Evolutionary conservation across 305 asterid species (phyloP), one percentile per base, ranked within the genome.

Genomic region (Solanum hybrid): DNA sequence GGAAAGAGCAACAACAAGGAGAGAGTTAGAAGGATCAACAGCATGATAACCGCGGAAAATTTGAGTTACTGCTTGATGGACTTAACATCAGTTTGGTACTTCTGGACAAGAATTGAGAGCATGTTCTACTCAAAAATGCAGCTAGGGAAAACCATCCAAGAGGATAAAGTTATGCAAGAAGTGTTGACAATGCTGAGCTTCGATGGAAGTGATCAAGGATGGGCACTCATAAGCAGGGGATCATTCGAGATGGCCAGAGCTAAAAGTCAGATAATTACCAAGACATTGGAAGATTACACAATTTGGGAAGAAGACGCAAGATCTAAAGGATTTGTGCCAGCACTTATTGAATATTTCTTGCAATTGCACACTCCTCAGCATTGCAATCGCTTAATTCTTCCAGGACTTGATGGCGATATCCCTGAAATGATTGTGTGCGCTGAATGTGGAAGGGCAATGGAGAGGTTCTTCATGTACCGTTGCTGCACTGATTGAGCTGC

Each of bases 41-140:
- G 91, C 1, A 36, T 89, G 69, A 90, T 97, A 69, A 73, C 87
- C 3, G 77, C 31, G 13, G 93, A 93, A 64, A 36, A 91, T 0
- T 92, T 91, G 11, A 94, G 98, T 89, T 91, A 91, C n/a, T 92
- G 92, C 46, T 94, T 94, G 97, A 89, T 33, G 5, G 93, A 97
- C 51, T 92, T 92, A 37, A 89, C 93, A 12, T 90, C 89, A 8
- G 90, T 92, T 11, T 95, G 98, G 99, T 94, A 89, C 93, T 97
- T 97, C 74, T 97, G 99, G 99, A 92, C 95, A 0, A 91, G 99
- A 11, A 87, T 97, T 3, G 97, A 94, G 40, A 96, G 99, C 98
- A 97, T 97, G 99, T 87, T 96, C 89, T 90, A 95, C 94, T 96
- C 99, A 1, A 96, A 95, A 92, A 89, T 93, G 69, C 95, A 91